Evolutionary conservation across 345 rosid species (phyloP).

Genomic region (Eucalyptus virginea): DNA sequence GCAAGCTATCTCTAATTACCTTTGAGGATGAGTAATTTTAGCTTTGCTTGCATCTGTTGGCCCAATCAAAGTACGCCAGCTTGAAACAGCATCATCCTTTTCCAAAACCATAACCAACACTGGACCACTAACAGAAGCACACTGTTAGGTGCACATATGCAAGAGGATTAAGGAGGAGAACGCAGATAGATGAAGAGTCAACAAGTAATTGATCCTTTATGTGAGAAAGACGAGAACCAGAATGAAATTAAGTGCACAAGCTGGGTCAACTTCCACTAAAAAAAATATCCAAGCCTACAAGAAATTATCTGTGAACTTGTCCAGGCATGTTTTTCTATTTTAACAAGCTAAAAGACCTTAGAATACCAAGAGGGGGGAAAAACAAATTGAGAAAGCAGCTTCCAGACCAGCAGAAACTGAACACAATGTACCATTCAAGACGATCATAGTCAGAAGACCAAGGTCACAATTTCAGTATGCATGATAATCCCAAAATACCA

Average conservation of each 20-base stretch:
- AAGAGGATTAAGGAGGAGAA: neutral
- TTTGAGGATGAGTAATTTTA: conserved; percentile 61
- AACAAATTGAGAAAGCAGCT: neutral
- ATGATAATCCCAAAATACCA: neutral
- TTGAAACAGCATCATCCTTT: conserved; percentile 64
- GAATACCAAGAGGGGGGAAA: neutral
- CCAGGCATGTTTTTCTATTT: neutral
- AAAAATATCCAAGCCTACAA: neutral
- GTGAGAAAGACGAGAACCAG: neutral
- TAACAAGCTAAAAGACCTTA: neutral
- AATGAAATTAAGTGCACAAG: neutral
- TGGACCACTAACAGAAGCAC: conserved; percentile 43
- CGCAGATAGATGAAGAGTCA: neutral
- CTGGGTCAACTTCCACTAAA: neutral
- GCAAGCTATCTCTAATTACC: conserved; percentile 12
- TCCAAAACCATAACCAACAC: conserved; percentile 68
- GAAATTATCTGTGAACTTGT: neutral
- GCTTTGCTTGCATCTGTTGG: conserved; percentile 73
- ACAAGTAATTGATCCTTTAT: neutral
- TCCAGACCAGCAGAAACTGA: neutral
- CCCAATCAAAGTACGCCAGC: conserved; percentile 79
- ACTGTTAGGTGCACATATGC: neutral
- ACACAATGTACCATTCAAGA: neutral
- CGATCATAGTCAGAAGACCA: neutral
- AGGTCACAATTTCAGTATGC: neutral